phyloP scores from a whole-genome alignment of 371 early-diverging fungal genomes.

The Ordospora pajunii region DNA sequence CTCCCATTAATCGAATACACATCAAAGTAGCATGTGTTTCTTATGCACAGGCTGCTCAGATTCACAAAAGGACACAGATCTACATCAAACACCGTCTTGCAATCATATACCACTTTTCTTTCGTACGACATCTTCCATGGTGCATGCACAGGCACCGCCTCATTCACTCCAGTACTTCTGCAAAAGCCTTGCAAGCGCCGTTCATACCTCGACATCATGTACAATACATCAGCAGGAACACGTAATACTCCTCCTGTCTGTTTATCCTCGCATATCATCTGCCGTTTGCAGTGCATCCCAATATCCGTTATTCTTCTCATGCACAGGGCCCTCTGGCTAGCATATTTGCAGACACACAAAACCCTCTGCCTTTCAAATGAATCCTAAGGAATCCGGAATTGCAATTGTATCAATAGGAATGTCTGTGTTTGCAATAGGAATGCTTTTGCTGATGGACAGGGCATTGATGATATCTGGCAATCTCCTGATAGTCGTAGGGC shows the following conservation, averaged over 20 bases:
- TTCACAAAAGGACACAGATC: neutral
- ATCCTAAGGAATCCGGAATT: conserved; percentile 37
- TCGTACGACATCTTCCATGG: conserved; percentile 2
- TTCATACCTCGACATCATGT: neutral
- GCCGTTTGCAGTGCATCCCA: neutral
- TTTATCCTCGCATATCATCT: too few species aligned
- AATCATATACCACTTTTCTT: neutral
- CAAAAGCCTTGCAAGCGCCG: neutral
- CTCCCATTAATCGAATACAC: neutral
- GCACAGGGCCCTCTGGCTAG: neutral
- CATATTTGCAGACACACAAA: neutral
- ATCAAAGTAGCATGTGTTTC: neutral
- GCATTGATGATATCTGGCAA: conserved; percentile 47
- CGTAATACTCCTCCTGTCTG: neutral
- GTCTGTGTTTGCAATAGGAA: conserved; percentile 30
- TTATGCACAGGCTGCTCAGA: neutral
- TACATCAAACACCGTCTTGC: neutral
- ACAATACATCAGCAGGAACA: neutral
- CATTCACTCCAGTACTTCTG: neutral
- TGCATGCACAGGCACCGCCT: neutral
- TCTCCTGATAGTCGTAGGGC: conserved; percentile 37
- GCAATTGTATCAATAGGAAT: conserved; percentile 28
- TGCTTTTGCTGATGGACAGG: conserved; percentile 37
- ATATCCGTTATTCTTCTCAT: neutral
- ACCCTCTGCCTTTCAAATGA: conserved; percentile 1